phyloP scores from a whole-genome alignment of 2,329 filamentous ascomycete genomes.

The Cladophialophora immunda region DNA sequence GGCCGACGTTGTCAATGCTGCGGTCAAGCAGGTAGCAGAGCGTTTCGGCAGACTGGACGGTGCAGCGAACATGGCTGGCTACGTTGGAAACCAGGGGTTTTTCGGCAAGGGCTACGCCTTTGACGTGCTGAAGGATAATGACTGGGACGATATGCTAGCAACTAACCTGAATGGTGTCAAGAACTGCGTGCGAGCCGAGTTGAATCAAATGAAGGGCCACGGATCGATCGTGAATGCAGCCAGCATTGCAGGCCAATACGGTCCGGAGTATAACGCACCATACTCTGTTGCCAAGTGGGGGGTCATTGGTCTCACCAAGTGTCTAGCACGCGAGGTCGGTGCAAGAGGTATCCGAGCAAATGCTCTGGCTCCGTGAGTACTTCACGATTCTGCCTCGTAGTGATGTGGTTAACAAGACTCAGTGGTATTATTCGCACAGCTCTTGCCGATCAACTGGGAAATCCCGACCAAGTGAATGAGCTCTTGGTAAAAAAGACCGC shows the following conservation, averaged over 20 bases:
- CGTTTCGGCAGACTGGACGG: slow-evolving; percentile 3
- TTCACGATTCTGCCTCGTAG: not conserved
- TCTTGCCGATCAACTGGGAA: not conserved
- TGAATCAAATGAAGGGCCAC: slow-evolving; percentile 18
- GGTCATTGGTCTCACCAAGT: slow-evolving; percentile 54
- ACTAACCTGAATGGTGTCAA: slow-evolving; percentile 26
- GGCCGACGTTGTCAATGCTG: not conserved
- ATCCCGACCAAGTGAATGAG: slow-evolving; percentile 1
- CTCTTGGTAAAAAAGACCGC: slow-evolving; percentile 3
- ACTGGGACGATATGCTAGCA: slow-evolving; percentile 20
- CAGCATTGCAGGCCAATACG: slow-evolving; percentile 17
- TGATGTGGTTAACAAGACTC: not conserved
- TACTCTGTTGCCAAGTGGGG: slow-evolving; percentile 55
- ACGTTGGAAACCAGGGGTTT: slow-evolving; percentile 9
- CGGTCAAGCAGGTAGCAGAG: not conserved
- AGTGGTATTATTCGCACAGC: slow-evolving; percentile 14
- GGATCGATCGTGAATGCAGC: slow-evolving; percentile 29
- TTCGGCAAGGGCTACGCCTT: slow-evolving; percentile 7
- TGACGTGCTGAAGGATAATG: not conserved
- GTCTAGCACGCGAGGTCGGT: slow-evolving; percentile 46
- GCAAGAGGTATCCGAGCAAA: slow-evolving; percentile 48
- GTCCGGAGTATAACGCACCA: slow-evolving; percentile 43
- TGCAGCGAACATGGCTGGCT: slow-evolving; percentile 15
- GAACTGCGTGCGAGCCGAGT: slow-evolving; percentile 22
- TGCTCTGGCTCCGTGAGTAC: slow-evolving; percentile 17